phyloP scores from a whole-genome alignment of 129 eudicot species.

The Flaveria brownii region DNA sequence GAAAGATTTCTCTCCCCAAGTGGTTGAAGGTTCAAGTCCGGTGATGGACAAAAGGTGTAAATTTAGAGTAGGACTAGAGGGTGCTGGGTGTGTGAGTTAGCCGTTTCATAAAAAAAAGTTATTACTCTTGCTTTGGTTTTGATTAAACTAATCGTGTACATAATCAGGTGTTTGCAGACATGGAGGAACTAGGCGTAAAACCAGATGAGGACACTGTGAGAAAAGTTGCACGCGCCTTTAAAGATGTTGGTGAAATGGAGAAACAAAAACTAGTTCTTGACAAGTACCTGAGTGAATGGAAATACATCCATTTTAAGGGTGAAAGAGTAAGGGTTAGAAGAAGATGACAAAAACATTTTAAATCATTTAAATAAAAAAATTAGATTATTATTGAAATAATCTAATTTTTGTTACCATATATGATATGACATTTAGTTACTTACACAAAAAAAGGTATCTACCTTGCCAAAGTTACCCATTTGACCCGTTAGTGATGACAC shows the following conservation, averaged over 20 bases:
- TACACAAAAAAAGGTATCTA: not conserved
- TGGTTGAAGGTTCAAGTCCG: no score
- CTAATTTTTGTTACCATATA: not conserved
- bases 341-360: not conserved
- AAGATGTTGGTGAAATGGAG: constrained; percentile 56
- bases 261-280: constrained; percentile 48
- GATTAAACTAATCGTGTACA: constrained; percentile 14
- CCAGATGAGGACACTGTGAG: constrained; percentile 84
- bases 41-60: no score
- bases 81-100: no score
- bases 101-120: not conserved
- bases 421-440: not conserved
- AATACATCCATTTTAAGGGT: constrained; percentile 88
- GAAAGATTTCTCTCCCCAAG: no score
- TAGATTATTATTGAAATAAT: not conserved
- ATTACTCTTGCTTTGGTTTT: not conserved
- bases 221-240: constrained; percentile 72
- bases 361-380: not conserved
- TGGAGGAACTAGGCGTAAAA: constrained; percentile 96
- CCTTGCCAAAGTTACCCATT: not conserved
- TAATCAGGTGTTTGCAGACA: constrained; percentile 86
- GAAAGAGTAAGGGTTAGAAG: constrained; percentile 78
- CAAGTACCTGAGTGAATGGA: constrained; percentile 69
- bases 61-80: no score
- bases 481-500: not conserved